Evolutionary conservation across 2,329 filamentous ascomycete species (phyloP), one percentile per base, ranked within the genome.

Genomic region (Microascus cirrosus): DNA sequence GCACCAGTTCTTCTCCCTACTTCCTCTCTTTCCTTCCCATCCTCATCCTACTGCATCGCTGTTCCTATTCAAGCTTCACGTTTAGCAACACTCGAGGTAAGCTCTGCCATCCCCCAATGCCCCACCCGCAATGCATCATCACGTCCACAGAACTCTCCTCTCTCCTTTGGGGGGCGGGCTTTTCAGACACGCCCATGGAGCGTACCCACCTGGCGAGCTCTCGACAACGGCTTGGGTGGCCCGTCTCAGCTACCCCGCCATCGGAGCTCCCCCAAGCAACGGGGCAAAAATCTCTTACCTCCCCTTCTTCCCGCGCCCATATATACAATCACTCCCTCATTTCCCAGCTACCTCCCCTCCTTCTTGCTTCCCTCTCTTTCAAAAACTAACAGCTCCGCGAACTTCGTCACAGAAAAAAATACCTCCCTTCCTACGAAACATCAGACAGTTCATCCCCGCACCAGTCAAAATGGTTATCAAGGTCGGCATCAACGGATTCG

Each of bases 401-500:
- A 18, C 25, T 8, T n/a, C 53, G 13, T 42, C 35, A 15, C n/a
- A 45, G 22, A 56, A 10, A 56, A 52, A 22, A 13, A n/a, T n/a
- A n/a, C n/a, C n/a, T n/a, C n/a, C n/a, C n/a, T n/a, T n/a, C 24
- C 11, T 24, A 11, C 25, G 22, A 36, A 11, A 56, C 53, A 55
- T 58, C 39, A 32, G 39, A 35, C 59, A n/a, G 28, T 35, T 35
- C 50, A 61, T 51, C 60, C 57, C 53, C 18, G 59, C 25, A 48
- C 54, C 15, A 51, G 55, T 61, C 68, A 71, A 63, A 66, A 74
- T 74, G 73, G 68, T 71, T 73, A 74, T 80, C 74, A 84, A 95
- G 85, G 90, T 95, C 74, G 92, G 91, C 77, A 96, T 96, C 87
- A 97, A 96, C 88, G 93, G 94, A 77, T 99, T 99, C 83, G 94